Evolutionary conservation across 352 stramenopile species (phyloP).

Genomic region (Phytophthora citrophthora): DNA sequence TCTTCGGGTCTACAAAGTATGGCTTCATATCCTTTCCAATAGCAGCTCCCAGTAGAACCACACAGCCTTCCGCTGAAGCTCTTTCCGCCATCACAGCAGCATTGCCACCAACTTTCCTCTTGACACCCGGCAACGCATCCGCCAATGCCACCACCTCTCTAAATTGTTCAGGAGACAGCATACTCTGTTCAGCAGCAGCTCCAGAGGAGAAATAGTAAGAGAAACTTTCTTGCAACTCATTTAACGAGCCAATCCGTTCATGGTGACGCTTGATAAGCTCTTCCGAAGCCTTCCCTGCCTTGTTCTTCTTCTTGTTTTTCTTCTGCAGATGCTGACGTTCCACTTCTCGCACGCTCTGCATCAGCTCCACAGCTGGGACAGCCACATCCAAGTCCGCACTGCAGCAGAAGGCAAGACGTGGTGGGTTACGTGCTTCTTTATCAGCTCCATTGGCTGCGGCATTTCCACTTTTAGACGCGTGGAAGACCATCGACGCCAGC

Average conservation of each 20-base stretch:
- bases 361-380: slow-evolving; percentile 77
- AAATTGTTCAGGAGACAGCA: slow-evolving; percentile 80
- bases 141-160: slow-evolving; percentile 72
- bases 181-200: slow-evolving; percentile 83
- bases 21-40: slow-evolving; percentile 81
- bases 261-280: slow-evolving; percentile 61
- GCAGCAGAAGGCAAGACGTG: slow-evolving; percentile 82
- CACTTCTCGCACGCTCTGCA: slow-evolving; percentile 58
- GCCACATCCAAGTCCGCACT: slow-evolving; percentile 83
- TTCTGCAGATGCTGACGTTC: slow-evolving; percentile 47
- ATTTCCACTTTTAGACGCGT: slow-evolving; percentile 42
- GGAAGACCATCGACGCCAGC: slow-evolving; percentile 68
- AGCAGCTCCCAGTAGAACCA: slow-evolving; percentile 74
- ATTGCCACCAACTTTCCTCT: slow-evolving; percentile 77
- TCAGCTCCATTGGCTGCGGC: slow-evolving; percentile 4
- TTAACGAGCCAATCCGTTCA: slow-evolving; percentile 71
- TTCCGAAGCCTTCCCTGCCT: slow-evolving; percentile 20
- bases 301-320: slow-evolving; percentile 48
- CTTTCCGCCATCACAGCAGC: slow-evolving; percentile 82
- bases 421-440: slow-evolving; percentile 10
- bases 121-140: slow-evolving; percentile 61
- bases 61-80: slow-evolving; percentile 68
- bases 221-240: slow-evolving; percentile 80
- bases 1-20: slow-evolving; percentile 61
- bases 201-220: slow-evolving; percentile 84